Evolutionary conservation across 23 red algal genomes (phyloP).

Genomic region (Agarophyton chilense): DNA sequence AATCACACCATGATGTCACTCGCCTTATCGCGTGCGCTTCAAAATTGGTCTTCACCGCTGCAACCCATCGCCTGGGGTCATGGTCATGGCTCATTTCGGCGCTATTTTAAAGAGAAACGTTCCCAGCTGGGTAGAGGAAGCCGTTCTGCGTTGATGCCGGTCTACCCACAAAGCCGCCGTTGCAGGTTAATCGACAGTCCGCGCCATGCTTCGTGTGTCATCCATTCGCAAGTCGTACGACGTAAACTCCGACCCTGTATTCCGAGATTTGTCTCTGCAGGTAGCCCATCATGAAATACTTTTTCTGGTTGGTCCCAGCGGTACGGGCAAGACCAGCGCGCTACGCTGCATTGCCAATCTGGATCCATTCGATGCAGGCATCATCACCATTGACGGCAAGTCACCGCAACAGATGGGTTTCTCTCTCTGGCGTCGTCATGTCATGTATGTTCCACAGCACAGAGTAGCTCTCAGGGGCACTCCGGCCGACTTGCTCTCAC

Average conservation of each 20-base stretch:
- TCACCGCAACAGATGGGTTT: slow-evolving; percentile 1
- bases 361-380: slow-evolving; percentile 13
- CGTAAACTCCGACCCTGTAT: background rate
- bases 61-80: too few species aligned
- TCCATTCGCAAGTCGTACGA: background rate
- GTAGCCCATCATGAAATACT: slow-evolving; percentile 27
- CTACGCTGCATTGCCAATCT: slow-evolving; percentile 70
- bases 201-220: background rate
- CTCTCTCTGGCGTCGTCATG: slow-evolving; percentile 43
- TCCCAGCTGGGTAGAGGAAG: too few species aligned
- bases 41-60: too few species aligned
- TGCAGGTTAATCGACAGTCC: background rate
- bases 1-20: too few species aligned
- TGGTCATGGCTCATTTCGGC: too few species aligned
- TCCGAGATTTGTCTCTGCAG: slow-evolving; percentile 1
- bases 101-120: too few species aligned
- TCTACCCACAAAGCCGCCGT: background rate
- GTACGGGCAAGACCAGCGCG: slow-evolving; percentile 69
- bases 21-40: too few species aligned
- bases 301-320: slow-evolving; percentile 71
- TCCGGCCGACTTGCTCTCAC: slow-evolving; percentile 29
- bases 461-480: slow-evolving; percentile 40
- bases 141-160: too few species aligned
- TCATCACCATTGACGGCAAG: slow-evolving; percentile 2
- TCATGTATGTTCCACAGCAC: slow-evolving; percentile 72